Percentiles rank a stretch among this genome's conserved stretches.
These are phyloP conservation scores for Fusarium sp. DNA, from an alignment of 2,329 filamentous ascomycete species.

Conservation along the genomic window DNA sequence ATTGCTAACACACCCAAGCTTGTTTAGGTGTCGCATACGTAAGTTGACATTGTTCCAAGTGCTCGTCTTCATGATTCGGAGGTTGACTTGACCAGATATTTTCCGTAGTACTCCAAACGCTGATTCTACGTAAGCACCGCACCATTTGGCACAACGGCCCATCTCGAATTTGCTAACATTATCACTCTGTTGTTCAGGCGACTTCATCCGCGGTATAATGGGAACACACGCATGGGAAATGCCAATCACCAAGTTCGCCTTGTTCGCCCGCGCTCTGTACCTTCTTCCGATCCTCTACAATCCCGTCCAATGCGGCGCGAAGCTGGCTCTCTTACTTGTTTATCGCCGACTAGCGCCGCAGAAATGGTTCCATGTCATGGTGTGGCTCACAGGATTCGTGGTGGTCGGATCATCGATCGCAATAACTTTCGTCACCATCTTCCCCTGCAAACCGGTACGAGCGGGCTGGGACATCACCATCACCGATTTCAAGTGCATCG, in stretches of 20 bases:
- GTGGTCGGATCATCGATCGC: conserved; percentile 29
- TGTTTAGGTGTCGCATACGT: conserved; percentile 30
- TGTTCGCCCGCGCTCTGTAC: conserved; percentile 15
- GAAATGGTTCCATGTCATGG: conserved; percentile 16
- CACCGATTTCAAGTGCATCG: conserved; percentile 15
- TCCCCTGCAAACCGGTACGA: conserved; percentile 17
- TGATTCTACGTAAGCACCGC: conserved; percentile 23
- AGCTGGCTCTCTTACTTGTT: conserved; percentile 22
- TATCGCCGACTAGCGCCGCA: conserved; percentile 22
- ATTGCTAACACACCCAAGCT: neutral
- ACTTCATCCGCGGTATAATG: conserved; percentile 26
- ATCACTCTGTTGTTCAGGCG: conserved; percentile 1
- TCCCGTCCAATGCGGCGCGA: conserved; percentile 24
- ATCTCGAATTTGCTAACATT: neutral
- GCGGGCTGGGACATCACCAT: conserved; percentile 26
- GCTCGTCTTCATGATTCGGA: neutral
- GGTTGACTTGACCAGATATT: conserved; percentile 12
- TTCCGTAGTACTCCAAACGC: conserved; percentile 23
- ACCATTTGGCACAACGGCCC: neutral
- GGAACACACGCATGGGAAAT: conserved; percentile 39
- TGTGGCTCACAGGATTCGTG: conserved; percentile 16
- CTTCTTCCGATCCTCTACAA: conserved; percentile 34
- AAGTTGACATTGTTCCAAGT: neutral
- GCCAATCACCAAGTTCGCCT: conserved; percentile 22
- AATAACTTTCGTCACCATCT: conserved; percentile 28